Conservation (phyloP, 805 yeast genomes). For the Monosporozyma siamensis region DNA sequence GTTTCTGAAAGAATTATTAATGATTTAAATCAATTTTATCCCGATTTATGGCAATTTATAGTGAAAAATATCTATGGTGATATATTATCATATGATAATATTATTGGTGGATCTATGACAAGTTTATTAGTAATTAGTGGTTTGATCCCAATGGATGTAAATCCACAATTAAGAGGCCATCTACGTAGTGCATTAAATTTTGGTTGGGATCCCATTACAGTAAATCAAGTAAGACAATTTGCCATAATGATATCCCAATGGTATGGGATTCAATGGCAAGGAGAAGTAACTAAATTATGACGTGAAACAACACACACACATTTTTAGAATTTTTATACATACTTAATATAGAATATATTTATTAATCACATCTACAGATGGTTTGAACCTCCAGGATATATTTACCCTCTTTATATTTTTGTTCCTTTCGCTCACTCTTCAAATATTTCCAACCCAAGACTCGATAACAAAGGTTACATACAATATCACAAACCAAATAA, state of each 20-base stretch:
- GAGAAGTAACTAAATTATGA: slow-evolving; percentile 23
- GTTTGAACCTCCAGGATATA: slow-evolving; percentile 41
- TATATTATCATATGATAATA: slow-evolving; percentile 53
- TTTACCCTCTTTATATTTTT: slow-evolving; percentile 53
- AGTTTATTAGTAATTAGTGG: slow-evolving; percentile 66
- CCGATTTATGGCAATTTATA: slow-evolving; percentile 71
- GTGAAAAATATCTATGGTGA: slow-evolving; percentile 68
- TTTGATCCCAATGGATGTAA: slow-evolving; percentile 85
- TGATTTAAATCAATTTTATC: slow-evolving; percentile 66
- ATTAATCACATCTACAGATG: slow-evolving; percentile 17
- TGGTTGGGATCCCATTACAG: slow-evolving; percentile 56
- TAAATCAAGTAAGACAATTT: slow-evolving; percentile 49
- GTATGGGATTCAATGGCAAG: slow-evolving; percentile 58
- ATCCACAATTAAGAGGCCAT: slow-evolving; percentile 86
- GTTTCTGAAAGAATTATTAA: slow-evolving; percentile 53
- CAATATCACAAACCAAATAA: slow-evolving; percentile 47
- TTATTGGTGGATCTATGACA: slow-evolving; percentile 57
- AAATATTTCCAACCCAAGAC: slow-evolving; percentile 59
- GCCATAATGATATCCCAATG: slow-evolving; percentile 57
- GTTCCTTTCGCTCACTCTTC: slow-evolving; percentile 36
- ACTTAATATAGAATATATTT: no score
- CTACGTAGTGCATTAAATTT: slow-evolving; percentile 71
- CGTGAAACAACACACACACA: not conserved
- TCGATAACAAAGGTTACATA: slow-evolving; percentile 45
- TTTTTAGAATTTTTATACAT: no score